Conservation (phyloP, 805 yeast species). For the Cyberlindnera amylophila region DNA sequence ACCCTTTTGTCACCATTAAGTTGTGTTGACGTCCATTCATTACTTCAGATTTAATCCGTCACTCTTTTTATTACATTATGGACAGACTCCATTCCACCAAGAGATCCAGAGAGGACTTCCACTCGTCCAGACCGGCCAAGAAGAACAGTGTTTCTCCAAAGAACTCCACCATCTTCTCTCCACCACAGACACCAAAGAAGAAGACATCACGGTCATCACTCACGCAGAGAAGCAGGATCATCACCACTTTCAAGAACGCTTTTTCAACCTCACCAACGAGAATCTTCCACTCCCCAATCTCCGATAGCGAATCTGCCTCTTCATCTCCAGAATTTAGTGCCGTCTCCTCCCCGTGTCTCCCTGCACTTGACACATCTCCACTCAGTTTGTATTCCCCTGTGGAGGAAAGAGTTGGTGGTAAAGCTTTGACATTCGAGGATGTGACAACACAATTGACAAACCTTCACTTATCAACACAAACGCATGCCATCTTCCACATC, state of each 20-base stretch:
- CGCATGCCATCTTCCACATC: conserved; percentile 50
- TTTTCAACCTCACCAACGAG: conserved; percentile 12
- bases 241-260: conserved; percentile 24
- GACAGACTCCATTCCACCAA: conserved; percentile 17
- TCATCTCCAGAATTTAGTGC: conserved; percentile 6
- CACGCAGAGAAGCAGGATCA: conserved; percentile 15
- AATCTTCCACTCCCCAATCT: conserved; percentile 15
- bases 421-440: conserved; percentile 9
- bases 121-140: conserved; percentile 19
- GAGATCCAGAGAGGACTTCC: conserved; percentile 22
- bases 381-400: conserved; percentile 3
- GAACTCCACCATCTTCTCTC: conserved; percentile 6
- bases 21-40: conserved; percentile 33
- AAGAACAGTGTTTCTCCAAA: conserved; percentile 16
- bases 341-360: conserved; percentile 3
- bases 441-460: conserved; percentile 12
- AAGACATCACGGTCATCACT: conserved; percentile 9
- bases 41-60: conserved; percentile 12
- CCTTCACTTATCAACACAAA: conserved; percentile 1
- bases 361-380: conserved; percentile 4
- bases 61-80: conserved; percentile 5
- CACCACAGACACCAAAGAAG: conserved; percentile 19
- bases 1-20: conserved; percentile 28
- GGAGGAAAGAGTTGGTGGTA: conserved; percentile 1
- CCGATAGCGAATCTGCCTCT: conserved; percentile 10